Conservation (phyloP, 2,329 filamentous ascomycete genomes). For the Ilyonectria sp. region DNA sequence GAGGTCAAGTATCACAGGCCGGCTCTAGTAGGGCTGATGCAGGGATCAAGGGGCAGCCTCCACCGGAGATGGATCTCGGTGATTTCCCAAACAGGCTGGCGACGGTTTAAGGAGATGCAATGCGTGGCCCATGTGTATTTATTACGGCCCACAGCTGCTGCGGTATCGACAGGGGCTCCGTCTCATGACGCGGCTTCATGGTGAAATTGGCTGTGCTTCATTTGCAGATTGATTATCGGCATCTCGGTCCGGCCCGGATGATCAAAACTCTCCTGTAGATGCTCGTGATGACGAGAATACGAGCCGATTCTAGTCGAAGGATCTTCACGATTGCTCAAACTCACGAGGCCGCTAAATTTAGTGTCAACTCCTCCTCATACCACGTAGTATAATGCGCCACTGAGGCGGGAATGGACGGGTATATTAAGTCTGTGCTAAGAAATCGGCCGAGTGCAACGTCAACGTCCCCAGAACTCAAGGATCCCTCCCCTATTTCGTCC, state of each 20-base stretch:
- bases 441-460: conserved; percentile 8
- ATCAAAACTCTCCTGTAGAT: background rate
- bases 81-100: conserved; percentile 8
- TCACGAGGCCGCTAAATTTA: too few species aligned
- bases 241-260: conserved; percentile 10
- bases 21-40: background rate
- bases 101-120: conserved; percentile 1
- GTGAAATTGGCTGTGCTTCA: conserved; percentile 5
- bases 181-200: background rate
- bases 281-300: background rate
- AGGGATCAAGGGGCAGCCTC: background rate
- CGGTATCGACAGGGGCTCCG: background rate
- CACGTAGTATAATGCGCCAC: background rate
- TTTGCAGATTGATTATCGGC: background rate
- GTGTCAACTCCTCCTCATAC: too few species aligned
- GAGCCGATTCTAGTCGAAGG: background rate
- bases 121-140: background rate
- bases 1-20: background rate
- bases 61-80: conserved; percentile 1
- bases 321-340: too few species aligned
- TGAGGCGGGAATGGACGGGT: background rate
- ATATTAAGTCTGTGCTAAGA: background rate
- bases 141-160: background rate
- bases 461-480: background rate
- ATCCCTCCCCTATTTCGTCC: background rate